Evolutionary conservation across 441 rosid genomes (phyloP).

Genomic region (Pelargonium myrrhifolium): DNA sequence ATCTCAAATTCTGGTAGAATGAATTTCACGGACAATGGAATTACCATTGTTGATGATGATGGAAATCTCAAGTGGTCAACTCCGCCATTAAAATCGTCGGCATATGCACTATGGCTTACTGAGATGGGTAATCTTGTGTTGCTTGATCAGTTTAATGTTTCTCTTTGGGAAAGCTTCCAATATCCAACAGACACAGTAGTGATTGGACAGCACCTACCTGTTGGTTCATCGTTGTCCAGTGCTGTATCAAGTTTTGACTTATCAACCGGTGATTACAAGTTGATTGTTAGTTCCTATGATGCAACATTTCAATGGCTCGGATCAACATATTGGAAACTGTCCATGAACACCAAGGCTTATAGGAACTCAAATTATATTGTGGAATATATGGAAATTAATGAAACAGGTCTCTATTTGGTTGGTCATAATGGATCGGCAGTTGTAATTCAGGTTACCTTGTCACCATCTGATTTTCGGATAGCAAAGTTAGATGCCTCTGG

Average conservation of each 20-base stretch:
- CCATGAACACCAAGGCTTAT: slow-evolving; percentile 47
- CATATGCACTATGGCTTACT: slow-evolving; percentile 38
- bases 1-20: slow-evolving; percentile 53
- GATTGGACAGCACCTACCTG: slow-evolving; percentile 46
- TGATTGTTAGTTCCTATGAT: slow-evolving; percentile 39
- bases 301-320: slow-evolving; percentile 50
- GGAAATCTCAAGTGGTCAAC: slow-evolving; percentile 56
- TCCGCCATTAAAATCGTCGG: slow-evolving; percentile 44
- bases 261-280: slow-evolving; percentile 54
- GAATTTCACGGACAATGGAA: slow-evolving; percentile 49
- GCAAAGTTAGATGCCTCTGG: slow-evolving; percentile 57
- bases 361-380: slow-evolving; percentile 31
- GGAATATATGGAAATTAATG: slow-evolving; percentile 51
- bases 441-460: slow-evolving; percentile 36
- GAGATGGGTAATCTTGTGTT: slow-evolving; percentile 73
- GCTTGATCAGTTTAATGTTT: slow-evolving; percentile 43
- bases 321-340: slow-evolving; percentile 62
- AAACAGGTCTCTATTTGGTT: slow-evolving; percentile 50
- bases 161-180: slow-evolving; percentile 76
- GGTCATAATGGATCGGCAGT: slow-evolving; percentile 49
- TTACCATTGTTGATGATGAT: slow-evolving; percentile 40
- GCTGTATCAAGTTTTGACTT: slow-evolving; percentile 39
- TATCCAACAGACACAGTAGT: slow-evolving; percentile 70
- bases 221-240: slow-evolving; percentile 35
- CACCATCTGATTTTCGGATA: slow-evolving; percentile 40